Evolutionary conservation across 2,329 filamentous ascomycete genomes (phyloP).

Genomic region (Aspergillus pseudoterreus): DNA sequence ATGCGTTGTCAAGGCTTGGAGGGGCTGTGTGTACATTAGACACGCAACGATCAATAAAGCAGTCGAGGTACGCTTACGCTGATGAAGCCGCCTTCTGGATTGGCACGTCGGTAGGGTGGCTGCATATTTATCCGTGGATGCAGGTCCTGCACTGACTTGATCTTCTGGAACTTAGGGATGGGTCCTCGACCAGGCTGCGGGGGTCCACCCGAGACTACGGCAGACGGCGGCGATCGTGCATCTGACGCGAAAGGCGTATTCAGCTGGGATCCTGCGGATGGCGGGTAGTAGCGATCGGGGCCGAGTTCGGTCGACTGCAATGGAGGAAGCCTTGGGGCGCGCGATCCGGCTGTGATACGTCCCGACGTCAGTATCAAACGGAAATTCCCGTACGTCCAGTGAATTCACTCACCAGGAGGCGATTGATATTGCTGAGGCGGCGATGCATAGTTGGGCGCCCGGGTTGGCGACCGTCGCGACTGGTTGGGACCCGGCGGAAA

Average conservation of each 20-base stretch:
- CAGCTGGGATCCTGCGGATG: constrained; percentile 65
- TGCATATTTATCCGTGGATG: constrained; percentile 80
- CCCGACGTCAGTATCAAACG: constrained; percentile 5
- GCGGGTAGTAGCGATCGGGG: constrained; percentile 67
- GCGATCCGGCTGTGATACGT: constrained; percentile 41
- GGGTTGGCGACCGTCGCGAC: constrained; percentile 74
- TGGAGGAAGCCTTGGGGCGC: constrained; percentile 67
- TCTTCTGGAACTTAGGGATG: constrained; percentile 82
- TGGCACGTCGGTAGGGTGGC: constrained; percentile 85
- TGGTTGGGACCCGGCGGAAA: constrained; percentile 52
- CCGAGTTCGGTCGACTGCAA: constrained; percentile 67
- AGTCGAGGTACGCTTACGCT: constrained; percentile 61
- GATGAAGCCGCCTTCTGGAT: constrained; percentile 96
- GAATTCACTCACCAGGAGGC: constrained; percentile 49
- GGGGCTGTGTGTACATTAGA: constrained; percentile 57
- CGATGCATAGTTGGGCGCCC: constrained; percentile 57
- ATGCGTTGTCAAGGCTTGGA: constrained; percentile 92
- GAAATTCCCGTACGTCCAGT: not conserved
- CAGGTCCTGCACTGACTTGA: constrained; percentile 69
- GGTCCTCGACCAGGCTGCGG: constrained; percentile 56
- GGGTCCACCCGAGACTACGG: constrained; percentile 46
- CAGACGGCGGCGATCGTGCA: constrained; percentile 46
- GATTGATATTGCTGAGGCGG: constrained; percentile 58
- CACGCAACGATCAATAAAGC: not conserved
- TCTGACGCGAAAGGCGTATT: constrained; percentile 62